Evolutionary conservation across 805 yeast genomes (phyloP), one percentile per base, ranked within the genome.

Genomic region (Ogataea wickerhamii): DNA sequence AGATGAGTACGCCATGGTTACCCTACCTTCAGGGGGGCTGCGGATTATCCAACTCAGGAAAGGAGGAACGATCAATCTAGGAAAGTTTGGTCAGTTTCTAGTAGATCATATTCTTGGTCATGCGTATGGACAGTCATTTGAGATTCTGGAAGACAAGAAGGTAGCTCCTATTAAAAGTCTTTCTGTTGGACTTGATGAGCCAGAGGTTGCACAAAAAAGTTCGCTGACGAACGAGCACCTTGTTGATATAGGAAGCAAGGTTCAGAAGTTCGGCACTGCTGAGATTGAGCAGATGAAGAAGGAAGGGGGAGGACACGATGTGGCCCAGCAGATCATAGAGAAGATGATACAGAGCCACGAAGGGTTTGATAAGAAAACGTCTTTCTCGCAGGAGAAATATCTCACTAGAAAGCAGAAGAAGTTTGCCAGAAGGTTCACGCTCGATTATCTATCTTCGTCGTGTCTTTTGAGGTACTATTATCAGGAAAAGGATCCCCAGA

Each of bases 371-470:
- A 82, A 86, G 58, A 93, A 93, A 61, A 93, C 98, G 5, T 67
- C 80, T 20, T 87, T 74, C 55, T 87, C 96, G 2, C 96, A 93
- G 60, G 95, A 85, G 50, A 93, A 93, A 64, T 93, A 93, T 60
- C 63, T 91, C 52, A 81, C 82, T 47, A 77, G 99, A 53, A 93
- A 93, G 63, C 94, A 87, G 61, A 88, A 83, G 58, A 93, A 93
- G 67, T 93, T 86, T 57, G 73, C 87, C 40, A 77, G 94, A 57
- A 74, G 87, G 52, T 91, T 93, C 65, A 82, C 88, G 2, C 80
- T 94, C 13, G 87, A 85, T 48, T 78, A 80, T 48, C 62, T 93
- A 35, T 82, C 87, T 14, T 66, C 86, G 16, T 75, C 84, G 5
- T 80, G 78, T 43, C 66, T 93, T 44, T 61, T 91, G 29, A 81